Evolutionary conservation across 148 eudicot genomes (phyloP), one percentile per base, ranked within the genome.

Genomic region (Rhododendron williamsianum): DNA sequence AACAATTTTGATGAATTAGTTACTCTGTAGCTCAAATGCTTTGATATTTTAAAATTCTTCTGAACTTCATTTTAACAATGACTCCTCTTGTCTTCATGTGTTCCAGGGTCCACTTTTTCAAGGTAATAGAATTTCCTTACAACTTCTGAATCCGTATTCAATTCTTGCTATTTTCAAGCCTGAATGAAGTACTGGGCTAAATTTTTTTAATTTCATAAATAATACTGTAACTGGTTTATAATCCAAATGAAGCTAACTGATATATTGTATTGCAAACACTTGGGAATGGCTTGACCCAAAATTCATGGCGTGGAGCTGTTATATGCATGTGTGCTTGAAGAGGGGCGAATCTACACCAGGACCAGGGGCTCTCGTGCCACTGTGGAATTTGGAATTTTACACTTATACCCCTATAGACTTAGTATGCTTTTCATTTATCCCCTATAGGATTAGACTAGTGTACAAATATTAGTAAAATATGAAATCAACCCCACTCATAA

Each of bases 31-130:
- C 52, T 81, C 77, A 25, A 67, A 43, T 35, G 10, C 13, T 16
- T 80, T 15, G n/a, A 7, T 80, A 48, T 78, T 86, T 78, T 76
- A 81, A 33, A 38, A 27, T 38, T 78, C 73, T 52, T 21, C 60
- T 33, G 76, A 63, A 9, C 85, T 71, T 85, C 25, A 30, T 43
- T 43, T 79, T 69, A 21, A 41, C 85, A 43, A 67, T 56, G 19
- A n/a, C 73, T 87, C 13, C 65, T 89, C 63, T n/a, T 63, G 25
- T 83, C 38, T 91, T 54, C 73, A 79, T 86, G 12, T 86, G 41
- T 15, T 85, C 78, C 95, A 93, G 95, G 91, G 87, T 91, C 88
- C 89, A 86, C 27, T 93, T 93, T 83, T 93, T 92, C 85, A 58
- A 91, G 95, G 95, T 93, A 90, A 35, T 49, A 6, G 60, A 13